A percentile compares a stretch with the other conserved stretches of the same genome.
phyloP scores from a whole-genome alignment of 805 yeast genomes.

The Candida rishiriensis region DNA sequence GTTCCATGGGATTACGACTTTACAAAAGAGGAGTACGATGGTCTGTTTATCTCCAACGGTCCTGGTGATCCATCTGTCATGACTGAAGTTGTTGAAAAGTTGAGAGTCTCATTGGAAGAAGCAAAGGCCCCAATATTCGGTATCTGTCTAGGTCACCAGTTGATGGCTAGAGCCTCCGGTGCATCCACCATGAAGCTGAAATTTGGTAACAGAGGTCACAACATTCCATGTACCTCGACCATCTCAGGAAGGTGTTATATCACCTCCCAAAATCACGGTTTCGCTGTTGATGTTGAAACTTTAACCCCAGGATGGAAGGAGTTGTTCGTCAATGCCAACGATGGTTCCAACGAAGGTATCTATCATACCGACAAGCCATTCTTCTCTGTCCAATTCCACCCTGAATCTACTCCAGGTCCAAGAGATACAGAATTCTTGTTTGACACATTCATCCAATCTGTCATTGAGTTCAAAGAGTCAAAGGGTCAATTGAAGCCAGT shows the following conservation, averaged over 20 bases:
- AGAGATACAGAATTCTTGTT: conserved; percentile 96
- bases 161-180: conserved; percentile 92
- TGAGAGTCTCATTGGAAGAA: conserved; percentile 52
- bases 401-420: conserved; percentile 99
- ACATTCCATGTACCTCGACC: conserved; percentile 87
- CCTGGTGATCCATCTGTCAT: conserved; percentile 98
- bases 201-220: conserved; percentile 99
- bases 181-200: conserved; percentile 88
- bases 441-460: conserved; percentile 85
- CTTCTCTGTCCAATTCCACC: conserved; percentile 98
- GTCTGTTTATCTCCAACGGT: conserved; percentile 94
- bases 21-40: conserved; percentile 79
- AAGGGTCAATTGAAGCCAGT: conserved; percentile 62
- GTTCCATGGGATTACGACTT: conserved; percentile 96
- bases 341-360: conserved; percentile 97
- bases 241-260: conserved; percentile 92
- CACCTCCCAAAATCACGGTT: conserved; percentile 98
- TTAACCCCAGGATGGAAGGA: conserved; percentile 84
- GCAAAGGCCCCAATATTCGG: conserved; percentile 90
- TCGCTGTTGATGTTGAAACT: conserved; percentile 83
- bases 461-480: conserved; percentile 57
- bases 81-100: conserved; percentile 57
- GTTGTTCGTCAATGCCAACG: conserved; percentile 92
- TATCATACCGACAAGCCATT: conserved; percentile 82
- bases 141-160: conserved; percentile 97